phyloP scores from a whole-genome alignment of 306 rosid species.

The Inga leiocalycina region DNA sequence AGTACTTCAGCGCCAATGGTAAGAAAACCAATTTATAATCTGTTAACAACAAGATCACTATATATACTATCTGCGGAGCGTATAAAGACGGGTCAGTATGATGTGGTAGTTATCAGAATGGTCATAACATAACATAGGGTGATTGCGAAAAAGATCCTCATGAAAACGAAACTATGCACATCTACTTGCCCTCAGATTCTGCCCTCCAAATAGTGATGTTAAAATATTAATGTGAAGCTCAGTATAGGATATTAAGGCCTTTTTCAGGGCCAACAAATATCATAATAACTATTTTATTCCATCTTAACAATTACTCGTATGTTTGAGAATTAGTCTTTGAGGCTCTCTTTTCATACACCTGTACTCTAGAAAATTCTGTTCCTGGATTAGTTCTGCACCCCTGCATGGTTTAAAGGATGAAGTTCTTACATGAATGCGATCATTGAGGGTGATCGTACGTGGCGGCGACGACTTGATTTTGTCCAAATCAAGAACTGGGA shows the following conservation, averaged over 20 bases:
- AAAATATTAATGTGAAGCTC: neutral
- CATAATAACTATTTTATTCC: no score
- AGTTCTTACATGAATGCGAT: neutral
- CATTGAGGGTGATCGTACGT: neutral
- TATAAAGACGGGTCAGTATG: neutral
- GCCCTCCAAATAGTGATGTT: neutral
- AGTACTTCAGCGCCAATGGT: conserved; percentile 36
- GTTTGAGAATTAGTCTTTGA: no score
- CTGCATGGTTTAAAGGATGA: neutral
- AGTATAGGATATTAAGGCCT: neutral
- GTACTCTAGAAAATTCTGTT: no score
- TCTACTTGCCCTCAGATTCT: neutral
- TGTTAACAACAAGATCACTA: neutral
- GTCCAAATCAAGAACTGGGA: neutral
- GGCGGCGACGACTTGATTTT: neutral
- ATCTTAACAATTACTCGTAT: no score
- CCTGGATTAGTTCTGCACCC: neutral
- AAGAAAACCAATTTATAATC: neutral
- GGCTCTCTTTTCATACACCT: no score
- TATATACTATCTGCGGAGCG: no score
- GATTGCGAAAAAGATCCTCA: neutral
- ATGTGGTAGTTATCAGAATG: neutral
- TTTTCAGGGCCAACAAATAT: neutral
- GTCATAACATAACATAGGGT: neutral
- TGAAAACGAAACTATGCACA: neutral